Conservation (phyloP, 768 basidiomycete genomes). For the Podaxis mareebaensis region DNA sequence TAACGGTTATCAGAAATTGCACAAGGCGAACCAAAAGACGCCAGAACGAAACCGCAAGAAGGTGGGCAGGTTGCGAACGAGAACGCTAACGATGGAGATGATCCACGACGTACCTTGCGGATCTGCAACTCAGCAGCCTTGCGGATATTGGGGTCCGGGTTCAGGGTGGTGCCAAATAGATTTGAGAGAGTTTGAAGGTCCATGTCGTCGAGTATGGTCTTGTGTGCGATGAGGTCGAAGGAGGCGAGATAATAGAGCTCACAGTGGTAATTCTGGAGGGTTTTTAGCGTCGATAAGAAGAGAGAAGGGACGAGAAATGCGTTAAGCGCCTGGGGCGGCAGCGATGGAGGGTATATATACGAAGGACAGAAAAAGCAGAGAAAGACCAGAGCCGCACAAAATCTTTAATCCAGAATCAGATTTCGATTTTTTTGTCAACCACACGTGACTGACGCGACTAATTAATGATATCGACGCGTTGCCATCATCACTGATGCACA, state of each 20-base stretch:
- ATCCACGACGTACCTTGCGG: slow-evolving; percentile 58
- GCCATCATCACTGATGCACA: no score
- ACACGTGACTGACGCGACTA: slow-evolving; percentile 3
- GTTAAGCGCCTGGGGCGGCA: not conserved
- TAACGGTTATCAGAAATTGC: not conserved
- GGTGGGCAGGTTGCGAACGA: not conserved
- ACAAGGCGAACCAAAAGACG: not conserved
- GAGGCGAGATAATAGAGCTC: slow-evolving; percentile 14
- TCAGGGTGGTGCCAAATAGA: slow-evolving; percentile 80
- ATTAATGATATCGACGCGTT: not conserved
- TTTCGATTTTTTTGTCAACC: slow-evolving; percentile 2
- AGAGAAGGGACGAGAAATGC: not conserved
- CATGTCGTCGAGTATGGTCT: slow-evolving; percentile 40
- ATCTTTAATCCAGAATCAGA: not conserved
- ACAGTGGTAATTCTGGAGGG: not conserved
- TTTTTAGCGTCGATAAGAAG: not conserved
- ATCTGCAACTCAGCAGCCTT: slow-evolving; percentile 87
- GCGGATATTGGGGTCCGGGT: slow-evolving; percentile 83
- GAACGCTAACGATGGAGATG: not conserved
- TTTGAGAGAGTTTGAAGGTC: slow-evolving; percentile 75
- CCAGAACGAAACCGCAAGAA: not conserved
- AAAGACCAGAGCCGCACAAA: not conserved
- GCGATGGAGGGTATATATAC: not conserved
- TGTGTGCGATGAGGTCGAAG: not conserved
- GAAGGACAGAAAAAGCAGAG: not conserved